These are phyloP conservation scores for Saccharomycopsis sp. DNA, from an alignment of 805 yeast genomes.

Conservation along the genomic window DNA sequence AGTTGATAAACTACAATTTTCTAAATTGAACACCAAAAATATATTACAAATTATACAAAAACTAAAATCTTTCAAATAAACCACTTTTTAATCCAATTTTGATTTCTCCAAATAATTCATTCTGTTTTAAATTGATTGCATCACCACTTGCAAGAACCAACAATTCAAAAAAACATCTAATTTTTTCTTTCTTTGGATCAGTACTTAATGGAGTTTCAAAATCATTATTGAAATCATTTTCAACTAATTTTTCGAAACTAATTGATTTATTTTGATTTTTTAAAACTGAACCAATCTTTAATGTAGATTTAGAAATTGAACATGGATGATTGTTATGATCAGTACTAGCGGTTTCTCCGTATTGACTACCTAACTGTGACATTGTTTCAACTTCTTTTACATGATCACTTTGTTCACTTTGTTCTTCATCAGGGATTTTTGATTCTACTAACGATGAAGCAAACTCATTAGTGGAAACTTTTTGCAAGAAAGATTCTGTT, in stretches of 20 bases:
- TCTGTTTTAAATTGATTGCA: slow-evolving; percentile 47
- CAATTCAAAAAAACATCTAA: slow-evolving; percentile 70
- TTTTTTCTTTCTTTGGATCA: slow-evolving; percentile 46
- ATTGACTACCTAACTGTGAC: slow-evolving; percentile 11
- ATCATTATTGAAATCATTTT: slow-evolving; percentile 26
- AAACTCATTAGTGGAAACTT: slow-evolving; percentile 11
- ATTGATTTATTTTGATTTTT: slow-evolving; percentile 23
- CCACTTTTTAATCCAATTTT: too few species aligned
- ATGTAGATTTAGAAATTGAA: slow-evolving; percentile 37
- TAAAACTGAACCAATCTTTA: slow-evolving; percentile 40
- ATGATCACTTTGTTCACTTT: slow-evolving; percentile 11
- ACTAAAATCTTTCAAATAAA: too few species aligned
- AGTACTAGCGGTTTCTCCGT: slow-evolving; percentile 16
- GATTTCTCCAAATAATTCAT: too few species aligned
- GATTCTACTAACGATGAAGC: slow-evolving; percentile 15
- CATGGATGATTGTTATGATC: too few species aligned
- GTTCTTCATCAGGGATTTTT: slow-evolving; percentile 7
- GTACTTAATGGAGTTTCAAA: slow-evolving; percentile 24
- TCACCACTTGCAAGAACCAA: slow-evolving; percentile 73
- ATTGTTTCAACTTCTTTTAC: slow-evolving; percentile 8
- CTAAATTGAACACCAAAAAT: too few species aligned
- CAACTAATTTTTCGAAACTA: slow-evolving; percentile 31
- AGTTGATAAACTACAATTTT: too few species aligned
- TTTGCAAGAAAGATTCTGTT: slow-evolving; percentile 14
- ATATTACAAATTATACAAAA: too few species aligned